These are phyloP conservation scores for Chalciporus pseudorubinellus DNA, from an alignment of 768 basidiomycete genomes.

Conservation along the genomic window DNA sequence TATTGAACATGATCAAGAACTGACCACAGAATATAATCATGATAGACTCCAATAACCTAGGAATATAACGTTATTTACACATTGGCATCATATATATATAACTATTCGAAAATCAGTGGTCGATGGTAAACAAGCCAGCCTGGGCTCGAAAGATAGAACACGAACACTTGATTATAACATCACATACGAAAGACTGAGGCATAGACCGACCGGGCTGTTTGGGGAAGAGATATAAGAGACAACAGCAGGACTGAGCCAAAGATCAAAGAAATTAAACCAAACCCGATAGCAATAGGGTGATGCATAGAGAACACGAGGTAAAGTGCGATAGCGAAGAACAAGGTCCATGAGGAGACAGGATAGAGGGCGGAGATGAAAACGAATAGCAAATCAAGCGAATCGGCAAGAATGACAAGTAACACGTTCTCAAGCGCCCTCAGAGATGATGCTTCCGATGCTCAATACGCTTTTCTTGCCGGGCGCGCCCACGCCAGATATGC, in stretches of 20 bases:
- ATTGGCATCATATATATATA: background rate
- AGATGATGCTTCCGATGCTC: slow-evolving; percentile 72
- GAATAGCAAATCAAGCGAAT: background rate
- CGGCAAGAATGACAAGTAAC: background rate
- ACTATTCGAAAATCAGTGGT: background rate
- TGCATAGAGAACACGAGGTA: background rate
- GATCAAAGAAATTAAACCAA: background rate
- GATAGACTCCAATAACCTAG: too few species aligned
- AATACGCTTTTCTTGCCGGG: slow-evolving; percentile 60
- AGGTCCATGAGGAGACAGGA: background rate
- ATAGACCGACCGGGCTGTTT: too few species aligned
- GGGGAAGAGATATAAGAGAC: background rate
- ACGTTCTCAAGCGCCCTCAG: slow-evolving; percentile 35
- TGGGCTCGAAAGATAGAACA: too few species aligned
- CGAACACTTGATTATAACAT: too few species aligned
- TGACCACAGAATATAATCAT: too few species aligned
- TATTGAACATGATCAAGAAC: too few species aligned
- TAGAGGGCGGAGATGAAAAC: background rate
- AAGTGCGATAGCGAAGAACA: background rate
- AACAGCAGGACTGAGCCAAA: background rate
- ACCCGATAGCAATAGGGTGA: background rate
- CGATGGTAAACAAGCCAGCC: too few species aligned
- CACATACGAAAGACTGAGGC: background rate
- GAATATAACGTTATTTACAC: too few species aligned
- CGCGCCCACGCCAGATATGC: slow-evolving; percentile 4